Percentiles rank a stretch among this genome's conserved stretches.
phyloP scores from a whole-genome alignment of 257 asterid genomes.

The Anisodus acutangulus region DNA sequence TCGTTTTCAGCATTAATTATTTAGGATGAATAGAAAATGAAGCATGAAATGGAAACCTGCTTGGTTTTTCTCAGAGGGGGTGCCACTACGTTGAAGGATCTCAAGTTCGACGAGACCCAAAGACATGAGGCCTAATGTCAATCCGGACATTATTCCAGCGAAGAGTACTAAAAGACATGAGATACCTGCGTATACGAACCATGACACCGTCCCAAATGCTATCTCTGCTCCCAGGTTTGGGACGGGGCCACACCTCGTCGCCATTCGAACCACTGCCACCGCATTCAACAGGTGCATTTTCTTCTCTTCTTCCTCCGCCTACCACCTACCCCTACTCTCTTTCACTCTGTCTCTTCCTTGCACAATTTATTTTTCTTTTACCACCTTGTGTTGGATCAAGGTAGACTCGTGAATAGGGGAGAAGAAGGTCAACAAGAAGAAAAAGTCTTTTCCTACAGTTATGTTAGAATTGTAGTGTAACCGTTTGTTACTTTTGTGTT shows the following conservation, averaged over 20 bases:
- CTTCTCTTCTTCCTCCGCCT: background rate
- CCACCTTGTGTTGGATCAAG: background rate
- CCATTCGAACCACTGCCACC: slow-evolving; percentile 56
- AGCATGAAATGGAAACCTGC: slow-evolving; percentile 51
- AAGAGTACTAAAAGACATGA: slow-evolving; percentile 76
- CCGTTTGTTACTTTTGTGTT: background rate
- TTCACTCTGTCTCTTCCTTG: background rate
- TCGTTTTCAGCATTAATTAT: too few species aligned
- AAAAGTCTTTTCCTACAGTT: background rate
- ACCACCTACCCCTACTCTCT: background rate
- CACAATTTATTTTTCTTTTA: background rate
- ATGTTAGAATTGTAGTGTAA: background rate
- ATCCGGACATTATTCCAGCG: slow-evolving; percentile 94
- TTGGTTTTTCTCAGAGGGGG: slow-evolving; percentile 77
- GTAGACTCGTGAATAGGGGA: background rate
- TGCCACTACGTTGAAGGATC: slow-evolving; percentile 91
- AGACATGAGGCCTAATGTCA: slow-evolving; percentile 91
- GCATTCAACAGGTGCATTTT: slow-evolving; percentile 66
- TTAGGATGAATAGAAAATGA: too few species aligned
- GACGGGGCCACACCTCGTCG: slow-evolving; percentile 33
- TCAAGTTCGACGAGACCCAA: slow-evolving; percentile 93
- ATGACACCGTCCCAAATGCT: slow-evolving; percentile 73
- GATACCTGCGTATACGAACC: slow-evolving; percentile 77
- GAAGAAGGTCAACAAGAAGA: background rate
- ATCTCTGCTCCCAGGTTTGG: slow-evolving; percentile 61